Evolutionary conservation across 2,329 filamentous ascomycete genomes (phyloP), one percentile per base, ranked within the genome.

Genomic region (Corniculantispora saksenae): DNA sequence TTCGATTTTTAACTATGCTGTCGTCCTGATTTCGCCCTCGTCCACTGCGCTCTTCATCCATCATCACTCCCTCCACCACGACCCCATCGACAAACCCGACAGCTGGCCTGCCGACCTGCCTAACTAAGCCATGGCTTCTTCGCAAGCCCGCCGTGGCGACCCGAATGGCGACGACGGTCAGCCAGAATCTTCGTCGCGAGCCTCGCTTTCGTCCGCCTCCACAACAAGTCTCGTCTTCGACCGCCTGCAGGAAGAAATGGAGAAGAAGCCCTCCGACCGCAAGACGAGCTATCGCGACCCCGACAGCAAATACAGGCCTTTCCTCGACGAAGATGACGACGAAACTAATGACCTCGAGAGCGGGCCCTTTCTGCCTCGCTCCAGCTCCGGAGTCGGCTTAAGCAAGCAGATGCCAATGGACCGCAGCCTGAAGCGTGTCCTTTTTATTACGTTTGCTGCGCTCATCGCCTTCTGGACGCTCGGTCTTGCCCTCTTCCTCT

Each of bases 171-270:
- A 53, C 61, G 29, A 63, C 27, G 51, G 50, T 9, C 63, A 60
- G 48, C 45, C 43, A 29, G 43, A 79, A 80, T 59, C 64, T 5
- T 57, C 75, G 66, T 87, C 86, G 62, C 78, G 78, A 72, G 84
- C 84, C 67, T 92, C 91, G 3, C 76, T 86, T 54, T 92, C 90
- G n/a, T 90, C 90, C 48, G 89, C 88, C n/a, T 95, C 92, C 40
- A 94, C 92, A 13, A 93, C 90, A 4, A 94, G 92, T 71, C 83
- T 95, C 17, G 87, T 95, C 62, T 91, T 95, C 74, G 91, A 95
- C 69, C 87, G 90, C 68, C 84, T 94, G 69, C 84, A 86, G 71
- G 89, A 91, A 73, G 74, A 82, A 75, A 72, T 69, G 65, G 76
- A 80, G 65, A 78, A 78, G 70, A 69, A 73, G 21, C 61, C 65